phyloP scores from a whole-genome alignment of 2,329 filamentous ascomycete genomes.

The Botrytis hyacinthi region DNA sequence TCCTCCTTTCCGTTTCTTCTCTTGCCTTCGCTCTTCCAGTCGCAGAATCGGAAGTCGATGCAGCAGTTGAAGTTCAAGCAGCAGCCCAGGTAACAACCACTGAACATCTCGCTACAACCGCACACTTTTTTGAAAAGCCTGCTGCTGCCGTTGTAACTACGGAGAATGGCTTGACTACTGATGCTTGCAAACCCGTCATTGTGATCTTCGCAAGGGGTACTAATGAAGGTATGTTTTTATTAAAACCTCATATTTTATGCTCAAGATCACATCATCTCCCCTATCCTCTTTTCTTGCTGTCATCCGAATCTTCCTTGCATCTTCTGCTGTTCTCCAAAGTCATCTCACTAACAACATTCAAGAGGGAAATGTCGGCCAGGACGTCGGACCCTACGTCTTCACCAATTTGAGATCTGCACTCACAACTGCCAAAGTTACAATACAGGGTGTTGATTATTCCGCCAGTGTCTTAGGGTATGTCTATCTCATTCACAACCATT shows the following conservation, averaged over 20 bases:
- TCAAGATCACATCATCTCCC: not conserved
- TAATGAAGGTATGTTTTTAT: conserved; percentile 38
- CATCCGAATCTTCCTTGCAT: not conserved
- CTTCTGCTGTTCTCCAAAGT: not conserved
- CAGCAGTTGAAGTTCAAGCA: not conserved
- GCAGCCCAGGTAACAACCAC: not conserved
- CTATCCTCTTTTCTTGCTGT: not conserved
- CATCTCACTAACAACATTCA: not conserved
- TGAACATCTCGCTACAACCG: not conserved
- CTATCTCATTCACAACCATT: too few relatives aligned
- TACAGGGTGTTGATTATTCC: conserved; percentile 37
- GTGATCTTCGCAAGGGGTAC: conserved; percentile 50
- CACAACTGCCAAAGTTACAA: conserved; percentile 28
- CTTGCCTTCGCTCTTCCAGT: conserved; percentile 1
- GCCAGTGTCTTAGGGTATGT: conserved; percentile 38
- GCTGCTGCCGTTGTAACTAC: not conserved
- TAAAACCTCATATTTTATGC: not conserved
- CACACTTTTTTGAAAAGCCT: not conserved
- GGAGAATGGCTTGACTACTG: conserved; percentile 13
- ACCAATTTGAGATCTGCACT: conserved; percentile 29
- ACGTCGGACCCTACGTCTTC: conserved; percentile 39
- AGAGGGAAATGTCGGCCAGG: conserved; percentile 45
- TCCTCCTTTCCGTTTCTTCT: conserved; percentile 1
- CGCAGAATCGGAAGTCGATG: not conserved
- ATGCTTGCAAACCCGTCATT: conserved; percentile 16